Evolutionary conservation across 2,329 filamentous ascomycete species (phyloP).

Genomic region (Erysiphe neolycopersici): DNA sequence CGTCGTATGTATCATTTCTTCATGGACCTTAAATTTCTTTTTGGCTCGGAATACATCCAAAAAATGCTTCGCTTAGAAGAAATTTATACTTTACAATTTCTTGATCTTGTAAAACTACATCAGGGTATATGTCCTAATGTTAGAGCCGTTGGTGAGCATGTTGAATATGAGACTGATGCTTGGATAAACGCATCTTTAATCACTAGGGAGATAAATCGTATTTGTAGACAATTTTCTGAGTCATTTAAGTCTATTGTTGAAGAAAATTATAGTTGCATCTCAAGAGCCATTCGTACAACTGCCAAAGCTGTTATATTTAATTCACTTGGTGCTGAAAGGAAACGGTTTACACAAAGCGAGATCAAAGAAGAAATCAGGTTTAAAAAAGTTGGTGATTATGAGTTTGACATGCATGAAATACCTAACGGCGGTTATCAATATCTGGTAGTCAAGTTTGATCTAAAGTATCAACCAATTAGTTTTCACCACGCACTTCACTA

Average conservation of each 20-base stretch:
- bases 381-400: slow-evolving; percentile 50
- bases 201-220: slow-evolving; percentile 77
- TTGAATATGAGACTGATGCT: slow-evolving; percentile 92
- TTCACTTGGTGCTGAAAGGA: slow-evolving; percentile 68
- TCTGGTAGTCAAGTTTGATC: slow-evolving; percentile 58
- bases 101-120: slow-evolving; percentile 85
- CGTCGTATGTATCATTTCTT: slow-evolving; percentile 96
- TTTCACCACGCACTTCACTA: slow-evolving; percentile 96
- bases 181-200: slow-evolving; percentile 95
- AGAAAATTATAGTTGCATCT: slow-evolving; percentile 39
- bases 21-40: slow-evolving; percentile 72
- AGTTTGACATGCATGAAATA: slow-evolving; percentile 33
- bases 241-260: slow-evolving; percentile 47
- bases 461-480: slow-evolving; percentile 76
- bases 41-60: slow-evolving; percentile 70
- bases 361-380: slow-evolving; percentile 69
- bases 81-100: slow-evolving; percentile 75
- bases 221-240: slow-evolving; percentile 70
- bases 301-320: slow-evolving; percentile 70
- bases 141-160: slow-evolving; percentile 75
- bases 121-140: slow-evolving; percentile 93
- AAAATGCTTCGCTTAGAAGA: slow-evolving; percentile 58
- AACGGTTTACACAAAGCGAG: slow-evolving; percentile 63
- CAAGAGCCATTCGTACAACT: slow-evolving; percentile 42
- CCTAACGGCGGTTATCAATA: slow-evolving; percentile 17